Base-by-base conservation (phyloP, 2,329 filamentous ascomycete species). In the Fusarium phyllophilum region DNA sequence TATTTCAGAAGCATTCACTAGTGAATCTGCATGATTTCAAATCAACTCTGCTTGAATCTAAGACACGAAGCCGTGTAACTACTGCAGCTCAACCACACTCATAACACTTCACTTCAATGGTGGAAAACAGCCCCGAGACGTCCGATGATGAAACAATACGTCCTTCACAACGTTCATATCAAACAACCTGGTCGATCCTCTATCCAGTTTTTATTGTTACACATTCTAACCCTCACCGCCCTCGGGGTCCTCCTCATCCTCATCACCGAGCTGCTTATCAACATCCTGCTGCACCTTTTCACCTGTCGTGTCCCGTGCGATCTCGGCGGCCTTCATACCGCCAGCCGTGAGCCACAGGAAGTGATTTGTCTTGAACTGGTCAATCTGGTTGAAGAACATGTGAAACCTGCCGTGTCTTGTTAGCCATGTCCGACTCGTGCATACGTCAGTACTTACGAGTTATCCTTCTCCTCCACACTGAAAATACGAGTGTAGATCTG, bases 401-500 rank as follows among this genome's bases (percentile, higher is more conserved):
- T 93, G 91, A 82, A 95, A 95, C 22, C 92, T 94, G 75, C 26
- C 58, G 22, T 13, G 4, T 34, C 13, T 34, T 61, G 71, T 77
- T 72, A 76, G 75, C 63, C 17, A 46, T 55, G 36, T 55, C 36
- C 46, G 22, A 42, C 39, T 42, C 31, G 13, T 22, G n/a, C 8
- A 46, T 29, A 18, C 39, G 18, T 48, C 36, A 36, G 8, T 42
- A 89, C 93, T 89, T 87, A 96, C 93, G 93, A 90, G 80, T 96
- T 95, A 73, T 94, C 92, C 81, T 92, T 90, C 83, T 96, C 94
- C 82, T 98, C 96, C 59, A 97, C 92, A 33, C 92, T 89, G 82
- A 97, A 98, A 75, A 98, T 97, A 31, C 94, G 89, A 78, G 93
- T 90, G 81, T 99, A 99, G 69, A 99, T 98, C 81, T 97, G 91